These are phyloP conservation scores for Teunomyces cretensis DNA, from an alignment of 805 yeast species.

Conservation along the genomic window DNA sequence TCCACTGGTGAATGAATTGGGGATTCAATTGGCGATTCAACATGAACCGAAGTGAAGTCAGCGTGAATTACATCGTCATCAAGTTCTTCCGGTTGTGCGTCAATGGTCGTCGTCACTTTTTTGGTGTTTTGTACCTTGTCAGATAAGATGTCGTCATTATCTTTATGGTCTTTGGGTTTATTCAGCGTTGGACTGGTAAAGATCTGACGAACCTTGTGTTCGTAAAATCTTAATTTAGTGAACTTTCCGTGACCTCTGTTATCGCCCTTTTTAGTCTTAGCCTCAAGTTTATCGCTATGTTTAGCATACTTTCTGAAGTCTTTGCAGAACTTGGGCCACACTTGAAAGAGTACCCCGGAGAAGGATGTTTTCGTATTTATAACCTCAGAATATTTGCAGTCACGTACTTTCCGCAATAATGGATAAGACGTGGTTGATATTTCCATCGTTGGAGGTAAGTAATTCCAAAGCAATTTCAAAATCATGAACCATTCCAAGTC, in stretches of 20 bases:
- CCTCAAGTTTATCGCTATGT: not conserved
- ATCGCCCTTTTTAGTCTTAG: not conserved
- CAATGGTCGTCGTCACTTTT: not conserved
- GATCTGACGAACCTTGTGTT: not conserved
- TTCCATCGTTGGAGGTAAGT: slow-evolving; percentile 1
- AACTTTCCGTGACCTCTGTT: not conserved
- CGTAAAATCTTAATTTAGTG: not conserved
- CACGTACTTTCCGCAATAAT: not conserved
- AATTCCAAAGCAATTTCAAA: not conserved
- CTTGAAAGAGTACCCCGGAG: not conserved
- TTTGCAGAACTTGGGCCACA: not conserved
- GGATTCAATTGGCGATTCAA: not conserved
- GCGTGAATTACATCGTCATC: not conserved
- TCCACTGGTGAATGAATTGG: no score
- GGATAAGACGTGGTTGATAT: not conserved
- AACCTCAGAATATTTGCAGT: not conserved
- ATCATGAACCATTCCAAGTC: slow-evolving; percentile 2
- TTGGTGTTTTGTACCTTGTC: not conserved
- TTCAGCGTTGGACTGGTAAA: not conserved
- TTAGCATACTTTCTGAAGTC: not conserved
- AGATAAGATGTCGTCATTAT: not conserved
- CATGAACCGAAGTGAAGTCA: not conserved
- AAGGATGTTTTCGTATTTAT: not conserved
- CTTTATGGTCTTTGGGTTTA: not conserved
- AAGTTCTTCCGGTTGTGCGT: not conserved